phyloP scores from a whole-genome alignment of 192 early-diverging fungal species.

The Linnemannia zychae region DNA sequence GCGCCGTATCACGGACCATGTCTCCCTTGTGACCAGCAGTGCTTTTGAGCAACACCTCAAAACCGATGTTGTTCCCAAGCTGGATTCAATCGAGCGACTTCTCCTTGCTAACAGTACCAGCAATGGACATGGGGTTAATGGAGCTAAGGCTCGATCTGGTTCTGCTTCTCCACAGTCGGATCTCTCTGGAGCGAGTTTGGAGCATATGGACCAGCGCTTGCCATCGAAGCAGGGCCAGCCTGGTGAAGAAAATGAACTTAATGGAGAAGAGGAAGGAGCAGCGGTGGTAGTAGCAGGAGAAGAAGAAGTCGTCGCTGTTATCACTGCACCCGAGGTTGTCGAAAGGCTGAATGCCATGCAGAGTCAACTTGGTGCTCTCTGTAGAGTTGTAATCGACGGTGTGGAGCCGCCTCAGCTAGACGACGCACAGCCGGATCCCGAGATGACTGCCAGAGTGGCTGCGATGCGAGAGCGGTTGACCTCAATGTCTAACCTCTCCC shows the following conservation, averaged over 20 bases:
- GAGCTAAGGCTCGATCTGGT: neutral
- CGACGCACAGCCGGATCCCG: neutral
- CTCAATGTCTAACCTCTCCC: neutral
- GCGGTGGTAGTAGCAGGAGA: neutral
- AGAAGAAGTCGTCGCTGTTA: neutral
- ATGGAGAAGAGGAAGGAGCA: no score
- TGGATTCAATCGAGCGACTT: conserved; percentile 14
- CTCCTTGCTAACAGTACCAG: neutral
- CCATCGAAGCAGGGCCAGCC: neutral
- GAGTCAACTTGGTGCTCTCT: conserved; percentile 15
- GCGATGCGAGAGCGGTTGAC: neutral
- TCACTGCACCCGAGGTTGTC: neutral
- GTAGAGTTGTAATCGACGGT: conserved; percentile 34
- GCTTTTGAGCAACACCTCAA: conserved; percentile 24
- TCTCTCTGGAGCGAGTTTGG: neutral
- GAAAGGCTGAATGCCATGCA: conserved; percentile 27
- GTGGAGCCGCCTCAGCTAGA: neutral
- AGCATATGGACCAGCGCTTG: neutral
- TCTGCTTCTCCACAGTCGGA: neutral
- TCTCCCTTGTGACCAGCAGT: neutral
- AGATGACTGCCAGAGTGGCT: neutral
- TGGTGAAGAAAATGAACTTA: neutral
- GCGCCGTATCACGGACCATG: neutral
- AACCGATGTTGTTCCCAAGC: conserved; percentile 7
- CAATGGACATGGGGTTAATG: neutral